phyloP scores from a whole-genome alignment of 2,329 filamentous ascomycete species.

The Trichoderma sp. region DNA sequence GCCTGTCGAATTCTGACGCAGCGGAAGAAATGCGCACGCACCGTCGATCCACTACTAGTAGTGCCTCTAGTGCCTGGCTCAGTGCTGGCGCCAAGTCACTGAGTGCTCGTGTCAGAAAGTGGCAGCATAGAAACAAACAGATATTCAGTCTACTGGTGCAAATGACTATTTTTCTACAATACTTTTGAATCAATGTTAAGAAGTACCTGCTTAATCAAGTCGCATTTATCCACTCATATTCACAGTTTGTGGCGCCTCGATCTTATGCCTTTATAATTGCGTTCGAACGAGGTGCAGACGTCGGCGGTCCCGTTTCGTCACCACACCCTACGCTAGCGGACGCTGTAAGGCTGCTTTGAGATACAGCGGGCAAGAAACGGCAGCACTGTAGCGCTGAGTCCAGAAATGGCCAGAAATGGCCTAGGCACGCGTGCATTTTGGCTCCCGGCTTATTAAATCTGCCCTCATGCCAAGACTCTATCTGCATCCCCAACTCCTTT shows the following conservation, averaged over 20 bases:
- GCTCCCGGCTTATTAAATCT: constrained; percentile 8
- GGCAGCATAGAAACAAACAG: neutral
- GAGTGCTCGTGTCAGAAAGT: no score
- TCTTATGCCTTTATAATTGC: neutral
- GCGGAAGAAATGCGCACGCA: neutral
- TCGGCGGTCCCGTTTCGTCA: neutral
- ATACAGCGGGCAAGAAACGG: neutral
- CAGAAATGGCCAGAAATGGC: neutral
- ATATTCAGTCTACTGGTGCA: no score
- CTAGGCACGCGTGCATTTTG: constrained; percentile 14
- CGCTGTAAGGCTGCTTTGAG: constrained; percentile 5
- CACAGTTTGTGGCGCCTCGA: neutral
- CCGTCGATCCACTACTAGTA: neutral
- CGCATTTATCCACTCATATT: neutral
- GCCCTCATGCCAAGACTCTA: constrained; percentile 16
- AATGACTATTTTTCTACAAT: no score
- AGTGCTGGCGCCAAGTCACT: neutral
- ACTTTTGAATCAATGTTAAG: no score
- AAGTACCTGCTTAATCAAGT: no score
- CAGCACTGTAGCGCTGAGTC: neutral
- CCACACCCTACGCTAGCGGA: neutral
- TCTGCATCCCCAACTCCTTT: constrained; percentile 20
- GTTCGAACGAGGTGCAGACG: neutral
- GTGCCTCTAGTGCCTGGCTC: neutral
- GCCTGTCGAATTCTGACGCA: neutral